These are phyloP conservation scores for Trametes cingulata DNA, from an alignment of 768 basidiomycete species.

Conservation along the genomic window DNA sequence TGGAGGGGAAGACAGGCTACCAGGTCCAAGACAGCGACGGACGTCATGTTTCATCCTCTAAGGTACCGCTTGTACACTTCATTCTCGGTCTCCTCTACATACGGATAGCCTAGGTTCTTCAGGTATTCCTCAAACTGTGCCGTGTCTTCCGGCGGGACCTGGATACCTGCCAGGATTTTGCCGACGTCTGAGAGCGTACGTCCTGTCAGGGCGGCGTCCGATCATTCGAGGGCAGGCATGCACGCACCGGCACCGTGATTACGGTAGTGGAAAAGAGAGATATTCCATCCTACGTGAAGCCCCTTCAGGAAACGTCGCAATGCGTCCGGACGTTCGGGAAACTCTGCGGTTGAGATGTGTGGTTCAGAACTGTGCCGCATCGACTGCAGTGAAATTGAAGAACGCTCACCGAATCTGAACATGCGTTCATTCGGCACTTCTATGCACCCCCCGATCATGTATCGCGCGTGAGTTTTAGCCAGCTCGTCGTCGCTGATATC, in stretches of 20 bases:
- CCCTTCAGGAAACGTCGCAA: constrained; percentile 87
- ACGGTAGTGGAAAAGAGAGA: constrained; percentile 95
- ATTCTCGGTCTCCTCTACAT: constrained; percentile 93
- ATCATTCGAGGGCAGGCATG: neutral
- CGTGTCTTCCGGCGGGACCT: constrained; percentile 74
- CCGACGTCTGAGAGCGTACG: constrained; percentile 66
- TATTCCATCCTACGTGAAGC: constrained; percentile 86
- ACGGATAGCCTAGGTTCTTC: constrained; percentile 77
- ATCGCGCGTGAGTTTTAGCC: constrained; percentile 91
- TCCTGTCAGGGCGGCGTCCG: constrained; percentile 4
- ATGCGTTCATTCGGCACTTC: constrained; percentile 82
- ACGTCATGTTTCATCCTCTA: constrained; percentile 34
- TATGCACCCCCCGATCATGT: constrained; percentile 89
- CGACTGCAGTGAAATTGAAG: neutral
- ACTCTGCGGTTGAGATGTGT: constrained; percentile 57
- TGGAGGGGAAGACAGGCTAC: neutral
- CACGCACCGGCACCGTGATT: constrained; percentile 91
- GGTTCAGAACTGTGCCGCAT: neutral
- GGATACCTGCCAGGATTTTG: constrained; percentile 90
- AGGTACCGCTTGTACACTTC: constrained; percentile 79
- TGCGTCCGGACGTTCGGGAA: constrained; percentile 93
- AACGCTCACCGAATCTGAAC: constrained; percentile 84
- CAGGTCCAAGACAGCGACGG: no score
- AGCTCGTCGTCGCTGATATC: constrained; percentile 96
- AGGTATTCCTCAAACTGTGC: constrained; percentile 75